phyloP scores from a whole-genome alignment of 192 early-diverging fungal genomes.

The Umbelopsis isabellina region DNA sequence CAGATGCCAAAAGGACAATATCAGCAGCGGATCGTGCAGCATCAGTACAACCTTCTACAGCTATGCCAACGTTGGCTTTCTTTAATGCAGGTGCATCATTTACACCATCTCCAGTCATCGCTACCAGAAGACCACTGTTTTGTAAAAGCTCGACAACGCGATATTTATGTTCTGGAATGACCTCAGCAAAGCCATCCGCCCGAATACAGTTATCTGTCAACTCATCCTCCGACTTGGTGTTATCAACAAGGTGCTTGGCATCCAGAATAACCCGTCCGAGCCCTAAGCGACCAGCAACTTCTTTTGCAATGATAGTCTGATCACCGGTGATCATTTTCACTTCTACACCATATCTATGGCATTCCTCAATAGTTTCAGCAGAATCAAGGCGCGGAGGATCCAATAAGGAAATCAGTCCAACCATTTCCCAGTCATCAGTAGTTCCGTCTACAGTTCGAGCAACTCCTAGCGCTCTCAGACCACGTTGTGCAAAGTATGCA shows the following conservation, averaged over 20 bases:
- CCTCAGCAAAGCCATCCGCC: slow-evolving; percentile 78
- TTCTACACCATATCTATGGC: slow-evolving; percentile 61
- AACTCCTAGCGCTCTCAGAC: slow-evolving; percentile 75
- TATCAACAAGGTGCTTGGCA: slow-evolving; percentile 58
- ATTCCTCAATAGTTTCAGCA: slow-evolving; percentile 67
- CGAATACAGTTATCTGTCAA: slow-evolving; percentile 58
- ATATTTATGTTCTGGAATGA: slow-evolving; percentile 82
- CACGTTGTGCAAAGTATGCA: slow-evolving; percentile 63
- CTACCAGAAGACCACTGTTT: slow-evolving; percentile 56
- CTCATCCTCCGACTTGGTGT: slow-evolving; percentile 47
- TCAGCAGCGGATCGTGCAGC: slow-evolving; percentile 80
- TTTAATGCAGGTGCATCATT: slow-evolving; percentile 85
- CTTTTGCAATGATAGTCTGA: slow-evolving; percentile 74
- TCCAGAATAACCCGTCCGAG: slow-evolving; percentile 70
- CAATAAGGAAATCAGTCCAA: slow-evolving; percentile 67
- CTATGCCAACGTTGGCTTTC: slow-evolving; percentile 82
- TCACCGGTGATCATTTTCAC: slow-evolving; percentile 87
- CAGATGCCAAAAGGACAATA: slow-evolving; percentile 69
- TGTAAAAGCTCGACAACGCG: slow-evolving; percentile 73
- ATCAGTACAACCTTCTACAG: slow-evolving; percentile 77
- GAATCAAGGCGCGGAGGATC: slow-evolving; percentile 75
- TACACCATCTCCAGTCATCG: slow-evolving; percentile 85
- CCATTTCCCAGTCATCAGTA: slow-evolving; percentile 59
- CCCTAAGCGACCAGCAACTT: slow-evolving; percentile 69
- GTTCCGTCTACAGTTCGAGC: slow-evolving; percentile 55